Evolutionary conservation across 2,329 filamentous ascomycete genomes (phyloP), one percentile per base, ranked within the genome.

Genomic region (Coniosporium tulheliwenetii): DNA sequence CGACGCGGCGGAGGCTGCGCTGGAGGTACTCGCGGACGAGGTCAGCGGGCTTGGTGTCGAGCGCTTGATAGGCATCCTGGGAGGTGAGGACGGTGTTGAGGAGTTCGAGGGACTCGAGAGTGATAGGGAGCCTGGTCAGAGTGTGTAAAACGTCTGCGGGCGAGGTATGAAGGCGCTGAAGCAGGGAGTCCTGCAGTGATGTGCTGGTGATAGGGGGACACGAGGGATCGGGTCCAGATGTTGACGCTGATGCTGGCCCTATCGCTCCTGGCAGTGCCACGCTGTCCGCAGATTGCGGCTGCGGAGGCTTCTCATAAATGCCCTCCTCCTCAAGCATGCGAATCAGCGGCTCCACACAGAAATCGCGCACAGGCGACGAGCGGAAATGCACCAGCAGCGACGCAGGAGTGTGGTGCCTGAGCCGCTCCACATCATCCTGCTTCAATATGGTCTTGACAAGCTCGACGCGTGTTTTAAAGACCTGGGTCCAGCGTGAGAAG

Each of bases 1-100:
- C 59, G 29, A 56, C 44, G 3, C 52, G 46, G 15, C 58, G 58
- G 8, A 63, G 53, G 12, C 52, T 50, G 44, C 62, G 58, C 37
- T 62, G 58, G 30, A 62, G 52, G 44, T 56, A 63, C 31, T 53
- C 50, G n/a, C 50, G 50, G 15, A 57, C 52, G 36, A 60, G 38
- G 38, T 50, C 47, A 26, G 48, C 39, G 8, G 56, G 44, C 13
- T 61, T 52, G 41, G 38, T 34, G 33, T 49, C 44, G 29, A 57
- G 50, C 2, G 49, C 52, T 26, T 7, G 3, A 26, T 7, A 26
- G 3, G 19, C 7, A 7, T 26, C 19, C 19, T 39, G 37, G 16
- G 52, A 46, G 35, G 51, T 46, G 39, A 62, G 50, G n/a, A 62
- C 48, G n/a, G 49, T 55, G 36, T 57, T 63, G 37, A 63, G 48